phyloP scores from a whole-genome alignment of 1,284 basidiomycete genomes.

The Leucoagaricus sp. region DNA sequence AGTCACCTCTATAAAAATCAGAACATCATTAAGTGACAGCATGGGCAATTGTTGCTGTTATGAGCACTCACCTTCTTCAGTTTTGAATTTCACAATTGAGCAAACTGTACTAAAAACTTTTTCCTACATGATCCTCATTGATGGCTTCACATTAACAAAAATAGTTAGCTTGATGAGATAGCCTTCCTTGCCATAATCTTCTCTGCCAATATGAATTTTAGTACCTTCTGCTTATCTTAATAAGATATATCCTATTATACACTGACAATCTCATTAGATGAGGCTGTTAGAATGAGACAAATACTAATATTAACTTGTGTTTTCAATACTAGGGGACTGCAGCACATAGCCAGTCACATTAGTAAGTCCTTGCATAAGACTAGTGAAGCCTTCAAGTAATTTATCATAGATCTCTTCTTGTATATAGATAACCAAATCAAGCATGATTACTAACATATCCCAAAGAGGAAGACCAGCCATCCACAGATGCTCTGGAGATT shows the following conservation, averaged over 20 bases:
- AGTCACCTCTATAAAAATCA: constrained; percentile 64
- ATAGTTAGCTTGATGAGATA: constrained; percentile 79
- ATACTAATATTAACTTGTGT: constrained; percentile 62
- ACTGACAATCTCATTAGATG: no score
- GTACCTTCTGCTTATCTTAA: constrained; percentile 83
- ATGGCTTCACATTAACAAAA: constrained; percentile 73
- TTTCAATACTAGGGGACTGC: constrained; percentile 84
- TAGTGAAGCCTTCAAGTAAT: constrained; percentile 61
- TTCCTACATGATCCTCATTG: constrained; percentile 85
- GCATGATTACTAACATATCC: no score
- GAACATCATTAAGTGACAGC: no score
- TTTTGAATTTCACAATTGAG: constrained; percentile 68
- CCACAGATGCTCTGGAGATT: no score
- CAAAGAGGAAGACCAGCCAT: no score
- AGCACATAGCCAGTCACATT: constrained; percentile 64
- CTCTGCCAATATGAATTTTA: constrained; percentile 74
- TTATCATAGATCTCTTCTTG: constrained; percentile 83
- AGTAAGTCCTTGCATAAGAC: constrained; percentile 50
- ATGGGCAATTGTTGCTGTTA: background rate
- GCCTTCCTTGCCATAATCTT: constrained; percentile 67
- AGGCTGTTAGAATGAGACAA: no score
- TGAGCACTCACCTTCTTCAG: constrained; percentile 41
- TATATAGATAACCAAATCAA: constrained; percentile 85
- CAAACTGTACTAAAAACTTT: constrained; percentile 88
- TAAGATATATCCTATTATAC: constrained; percentile 69